Percentiles rank a stretch among this genome's conserved stretches.
phyloP scores from a whole-genome alignment of 208 protist genomes.

The Strigomonas culicis region DNA sequence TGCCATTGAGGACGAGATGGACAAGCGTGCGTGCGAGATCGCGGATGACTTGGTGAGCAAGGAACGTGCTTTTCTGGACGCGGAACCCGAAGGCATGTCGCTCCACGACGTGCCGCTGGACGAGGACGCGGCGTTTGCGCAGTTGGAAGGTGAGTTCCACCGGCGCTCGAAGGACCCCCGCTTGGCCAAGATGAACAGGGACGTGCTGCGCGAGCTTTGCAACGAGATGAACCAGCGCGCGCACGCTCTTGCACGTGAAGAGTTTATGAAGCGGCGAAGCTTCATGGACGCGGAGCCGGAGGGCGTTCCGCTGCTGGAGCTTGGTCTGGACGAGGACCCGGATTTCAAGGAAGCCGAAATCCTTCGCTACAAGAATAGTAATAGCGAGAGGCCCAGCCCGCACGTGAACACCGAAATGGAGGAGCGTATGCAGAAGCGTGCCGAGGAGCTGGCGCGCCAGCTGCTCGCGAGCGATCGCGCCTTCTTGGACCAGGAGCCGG shows the following conservation, averaged over 20 bases:
- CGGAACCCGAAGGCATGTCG: slow-evolving; percentile 79
- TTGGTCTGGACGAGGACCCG: slow-evolving; percentile 72
- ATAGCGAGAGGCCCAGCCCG: slow-evolving; percentile 14
- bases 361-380: slow-evolving; percentile 46
- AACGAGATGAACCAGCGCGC: slow-evolving; percentile 68
- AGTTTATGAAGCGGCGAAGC: slow-evolving; percentile 57
- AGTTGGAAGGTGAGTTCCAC: slow-evolving; percentile 75
- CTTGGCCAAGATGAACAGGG: slow-evolving; percentile 48
- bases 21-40: slow-evolving; percentile 68
- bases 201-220: slow-evolving; percentile 61
- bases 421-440: slow-evolving; percentile 43
- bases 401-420: slow-evolving; percentile 30
- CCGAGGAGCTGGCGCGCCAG: slow-evolving; percentile 52
- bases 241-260: slow-evolving; percentile 56
- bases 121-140: slow-evolving; percentile 56
- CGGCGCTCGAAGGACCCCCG: slow-evolving; percentile 51
- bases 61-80: slow-evolving; percentile 75
- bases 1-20: slow-evolving; percentile 71
- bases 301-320: slow-evolving; percentile 60
- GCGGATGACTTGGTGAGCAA: slow-evolving; percentile 68
- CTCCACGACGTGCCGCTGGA: slow-evolving; percentile 77
- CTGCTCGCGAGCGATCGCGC: slow-evolving; percentile 57
- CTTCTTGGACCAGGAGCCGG: slow-evolving; percentile 74
- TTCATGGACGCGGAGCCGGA: slow-evolving; percentile 75
- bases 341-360: slow-evolving; percentile 80